Conservation (phyloP, 805 yeast genomes). For the Yamadazyma kitorensis region DNA sequence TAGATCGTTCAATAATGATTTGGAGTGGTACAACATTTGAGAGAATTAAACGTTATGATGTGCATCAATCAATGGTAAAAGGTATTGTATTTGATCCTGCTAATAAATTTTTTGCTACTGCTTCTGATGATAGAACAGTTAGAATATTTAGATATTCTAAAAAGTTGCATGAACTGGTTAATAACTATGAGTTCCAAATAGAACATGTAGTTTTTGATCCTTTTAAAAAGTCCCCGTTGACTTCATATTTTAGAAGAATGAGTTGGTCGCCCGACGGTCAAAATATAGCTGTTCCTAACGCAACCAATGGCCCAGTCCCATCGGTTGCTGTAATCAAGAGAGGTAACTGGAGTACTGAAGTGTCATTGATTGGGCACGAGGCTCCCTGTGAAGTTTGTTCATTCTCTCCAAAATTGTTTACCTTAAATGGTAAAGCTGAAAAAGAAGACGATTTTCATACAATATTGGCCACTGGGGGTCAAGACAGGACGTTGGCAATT, state of each 20-base stretch:
- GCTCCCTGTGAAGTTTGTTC: conserved; percentile 81
- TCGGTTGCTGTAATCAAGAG: conserved; percentile 70
- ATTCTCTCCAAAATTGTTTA: conserved; percentile 69
- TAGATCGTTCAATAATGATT: conserved; percentile 87
- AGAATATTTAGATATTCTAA: conserved; percentile 84
- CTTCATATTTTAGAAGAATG: conserved; percentile 82
- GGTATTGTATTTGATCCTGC: conserved; percentile 99
- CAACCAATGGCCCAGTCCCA: conserved; percentile 78
- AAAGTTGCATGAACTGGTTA: conserved; percentile 42
- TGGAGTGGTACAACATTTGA: conserved; percentile 95
- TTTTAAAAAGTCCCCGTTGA: conserved; percentile 82
- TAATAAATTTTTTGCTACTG: conserved; percentile 94
- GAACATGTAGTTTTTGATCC: conserved; percentile 85
- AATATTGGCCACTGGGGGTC: conserved; percentile 93
- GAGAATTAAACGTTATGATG: conserved; percentile 81
- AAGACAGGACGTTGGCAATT: conserved; percentile 80
- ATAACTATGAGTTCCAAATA: conserved; percentile 77
- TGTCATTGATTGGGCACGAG: conserved; percentile 77
- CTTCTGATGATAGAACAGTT: conserved; percentile 92
- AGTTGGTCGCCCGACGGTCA: conserved; percentile 95
- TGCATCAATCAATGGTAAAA: conserved; percentile 92
- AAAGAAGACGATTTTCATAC: conserved; percentile 47
- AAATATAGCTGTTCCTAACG: conserved; percentile 81
- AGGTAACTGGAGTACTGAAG: conserved; percentile 76
- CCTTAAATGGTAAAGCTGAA: no score